A percentile compares a stretch with the other conserved stretches of the same genome.
Evolutionary conservation across 192 early-diverging fungal species (phyloP).

Genomic region (Pilaira anomala): DNA sequence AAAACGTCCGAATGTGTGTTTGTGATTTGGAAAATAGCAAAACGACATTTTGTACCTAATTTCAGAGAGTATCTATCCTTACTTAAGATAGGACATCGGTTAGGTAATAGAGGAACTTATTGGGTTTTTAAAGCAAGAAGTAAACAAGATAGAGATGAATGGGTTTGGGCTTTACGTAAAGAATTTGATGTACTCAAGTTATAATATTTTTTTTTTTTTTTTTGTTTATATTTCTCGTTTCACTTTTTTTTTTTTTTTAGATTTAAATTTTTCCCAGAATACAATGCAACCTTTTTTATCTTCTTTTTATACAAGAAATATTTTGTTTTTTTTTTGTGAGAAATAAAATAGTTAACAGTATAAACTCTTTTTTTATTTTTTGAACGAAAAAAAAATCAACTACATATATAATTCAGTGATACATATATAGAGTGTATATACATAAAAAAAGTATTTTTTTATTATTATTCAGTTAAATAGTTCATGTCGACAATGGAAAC

Average conservation of each 20-base stretch:
- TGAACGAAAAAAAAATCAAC: too few relatives aligned
- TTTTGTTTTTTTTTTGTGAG: too few relatives aligned
- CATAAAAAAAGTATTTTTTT: neutral
- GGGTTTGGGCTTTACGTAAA: slow-evolving; percentile 15
- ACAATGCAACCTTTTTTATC: too few relatives aligned
- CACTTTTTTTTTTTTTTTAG: neutral
- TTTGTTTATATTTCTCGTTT: neutral
- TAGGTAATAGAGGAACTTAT: neutral
- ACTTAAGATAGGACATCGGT: neutral
- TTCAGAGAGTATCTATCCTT: neutral
- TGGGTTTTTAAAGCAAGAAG: slow-evolving; percentile 17
- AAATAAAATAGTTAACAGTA: too few relatives aligned
- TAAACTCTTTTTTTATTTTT: too few relatives aligned
- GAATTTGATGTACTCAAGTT: neutral
- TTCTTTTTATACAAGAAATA: too few relatives aligned
- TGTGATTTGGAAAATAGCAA: slow-evolving; percentile 11
- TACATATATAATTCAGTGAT: too few relatives aligned
- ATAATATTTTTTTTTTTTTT: neutral
- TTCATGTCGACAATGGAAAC: too few relatives aligned
- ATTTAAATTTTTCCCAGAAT: too few relatives aligned
- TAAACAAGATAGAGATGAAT: slow-evolving; percentile 9
- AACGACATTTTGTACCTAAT: neutral
- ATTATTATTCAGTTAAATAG: too few relatives aligned
- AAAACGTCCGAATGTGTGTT: neutral
- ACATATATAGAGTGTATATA: neutral